phyloP scores from a whole-genome alignment of 192 early-diverging fungal genomes.

The Umbelopsis sp. region DNA sequence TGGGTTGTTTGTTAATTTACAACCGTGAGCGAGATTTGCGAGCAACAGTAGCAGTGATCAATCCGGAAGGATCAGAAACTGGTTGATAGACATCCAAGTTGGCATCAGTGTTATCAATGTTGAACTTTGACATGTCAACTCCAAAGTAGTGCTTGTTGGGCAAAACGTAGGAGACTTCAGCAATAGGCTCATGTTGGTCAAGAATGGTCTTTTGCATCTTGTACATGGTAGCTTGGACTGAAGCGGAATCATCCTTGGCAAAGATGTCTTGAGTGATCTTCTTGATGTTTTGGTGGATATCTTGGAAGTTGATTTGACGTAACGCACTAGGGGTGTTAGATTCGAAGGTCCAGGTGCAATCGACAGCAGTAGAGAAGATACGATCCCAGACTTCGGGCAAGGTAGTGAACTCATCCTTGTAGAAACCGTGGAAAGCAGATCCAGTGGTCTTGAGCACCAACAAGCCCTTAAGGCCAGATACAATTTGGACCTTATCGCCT shows the following conservation, averaged over 20 bases:
- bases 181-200: constrained; percentile 57
- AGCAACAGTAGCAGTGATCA: constrained; percentile 71
- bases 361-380: constrained; percentile 75
- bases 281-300: constrained; percentile 61
- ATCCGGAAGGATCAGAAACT: constrained; percentile 70
- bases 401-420: constrained; percentile 75
- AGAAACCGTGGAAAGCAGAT: constrained; percentile 76
- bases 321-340: constrained; percentile 27
- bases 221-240: constrained; percentile 82
- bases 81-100: constrained; percentile 78
- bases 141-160: constrained; percentile 82
- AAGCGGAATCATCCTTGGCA: constrained; percentile 75
- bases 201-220: constrained; percentile 71
- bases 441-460: constrained; percentile 84
- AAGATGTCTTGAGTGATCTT: constrained; percentile 73
- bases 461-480: constrained; percentile 70
- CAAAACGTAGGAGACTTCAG: constrained; percentile 68
- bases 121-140: constrained; percentile 69
- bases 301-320: constrained; percentile 50
- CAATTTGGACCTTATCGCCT: constrained; percentile 47
- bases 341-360: constrained; percentile 66
- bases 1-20: constrained; percentile 19
- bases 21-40: constrained; percentile 49
- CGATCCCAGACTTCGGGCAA: constrained; percentile 74
- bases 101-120: constrained; percentile 64